Percentiles rank a stretch among this genome's conserved stretches.
Conservation (phyloP, 2,329 filamentous ascomycete species). For the Parastagonospora nodorum region DNA sequence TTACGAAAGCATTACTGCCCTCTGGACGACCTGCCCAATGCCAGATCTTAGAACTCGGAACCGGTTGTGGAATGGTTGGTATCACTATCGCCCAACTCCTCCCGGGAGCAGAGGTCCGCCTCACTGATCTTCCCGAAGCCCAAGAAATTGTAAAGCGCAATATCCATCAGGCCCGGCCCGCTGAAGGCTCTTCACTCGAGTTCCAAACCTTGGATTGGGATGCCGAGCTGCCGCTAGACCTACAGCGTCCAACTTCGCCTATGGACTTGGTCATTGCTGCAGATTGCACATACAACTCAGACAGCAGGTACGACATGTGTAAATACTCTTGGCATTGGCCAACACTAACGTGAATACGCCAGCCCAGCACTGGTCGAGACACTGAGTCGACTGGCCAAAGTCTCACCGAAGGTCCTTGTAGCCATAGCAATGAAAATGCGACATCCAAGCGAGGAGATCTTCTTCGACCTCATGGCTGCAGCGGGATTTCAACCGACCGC, state of each 20-base stretch:
- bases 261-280: slow-evolving; percentile 68
- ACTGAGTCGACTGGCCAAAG: slow-evolving; percentile 54
- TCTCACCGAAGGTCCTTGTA: slow-evolving; percentile 57
- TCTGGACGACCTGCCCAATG: slow-evolving; percentile 19
- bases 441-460: slow-evolving; percentile 68
- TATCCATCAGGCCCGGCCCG: slow-evolving; percentile 51
- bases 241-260: slow-evolving; percentile 2
- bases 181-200: slow-evolving; percentile 49
- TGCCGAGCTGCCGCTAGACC: slow-evolving; percentile 50
- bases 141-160: slow-evolving; percentile 65
- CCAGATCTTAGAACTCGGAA: slow-evolving; percentile 66
- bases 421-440: slow-evolving; percentile 70
- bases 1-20: slow-evolving; percentile 7
- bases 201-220: slow-evolving; percentile 69
- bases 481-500: slow-evolving; percentile 31
- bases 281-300: slow-evolving; percentile 75
- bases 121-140: slow-evolving; percentile 71
- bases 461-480: slow-evolving; percentile 62
- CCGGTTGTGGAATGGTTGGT: slow-evolving; percentile 70
- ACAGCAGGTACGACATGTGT: slow-evolving; percentile 52
- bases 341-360: background rate
- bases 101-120: slow-evolving; percentile 57
- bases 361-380: slow-evolving; percentile 66
- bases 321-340: background rate
- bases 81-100: slow-evolving; percentile 64